A percentile compares a stretch with the other conserved stretches of the same genome.
phyloP scores from a whole-genome alignment of 1,284 basidiomycete genomes.

The Paramarasmius palmivorus region DNA sequence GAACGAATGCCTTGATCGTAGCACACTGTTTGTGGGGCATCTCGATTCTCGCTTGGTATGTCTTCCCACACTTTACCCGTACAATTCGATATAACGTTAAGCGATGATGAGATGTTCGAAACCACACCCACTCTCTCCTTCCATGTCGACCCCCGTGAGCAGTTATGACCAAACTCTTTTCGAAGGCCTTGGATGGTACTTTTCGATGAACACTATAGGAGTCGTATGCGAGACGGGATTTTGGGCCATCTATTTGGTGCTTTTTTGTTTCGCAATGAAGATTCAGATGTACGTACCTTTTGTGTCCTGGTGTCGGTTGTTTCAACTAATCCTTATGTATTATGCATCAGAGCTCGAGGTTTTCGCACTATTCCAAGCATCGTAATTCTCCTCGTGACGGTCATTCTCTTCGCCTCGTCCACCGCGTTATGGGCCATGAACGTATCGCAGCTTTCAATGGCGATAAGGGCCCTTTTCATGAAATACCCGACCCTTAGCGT shows the following conservation, averaged over 20 bases:
- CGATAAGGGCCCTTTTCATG: neutral
- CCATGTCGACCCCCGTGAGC: neutral
- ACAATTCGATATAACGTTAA: too few relatives aligned
- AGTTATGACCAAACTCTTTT: neutral
- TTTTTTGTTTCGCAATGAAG: constrained; percentile 4
- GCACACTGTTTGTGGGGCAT: too few relatives aligned
- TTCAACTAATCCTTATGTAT: neutral
- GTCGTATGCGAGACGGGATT: constrained; percentile 6
- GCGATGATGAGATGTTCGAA: too few relatives aligned
- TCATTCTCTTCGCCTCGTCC: constrained; percentile 4
- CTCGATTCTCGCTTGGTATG: too few relatives aligned
- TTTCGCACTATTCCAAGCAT: neutral
- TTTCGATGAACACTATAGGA: neutral
- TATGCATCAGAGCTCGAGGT: neutral
- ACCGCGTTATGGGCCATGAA: constrained; percentile 10
- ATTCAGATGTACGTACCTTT: constrained; percentile 5
- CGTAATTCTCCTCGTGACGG: constrained; percentile 1
- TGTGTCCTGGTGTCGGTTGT: too few relatives aligned
- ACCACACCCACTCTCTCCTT: neutral
- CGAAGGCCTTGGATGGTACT: constrained; percentile 1
- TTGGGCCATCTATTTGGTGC: constrained; percentile 1
- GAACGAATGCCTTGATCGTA: too few relatives aligned
- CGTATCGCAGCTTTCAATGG: neutral
- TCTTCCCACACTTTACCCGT: too few relatives aligned
- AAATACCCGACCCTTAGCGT: neutral